Base-by-base conservation (phyloP, 108 stramenopile species). In the Nitzschia putrida region DNA sequence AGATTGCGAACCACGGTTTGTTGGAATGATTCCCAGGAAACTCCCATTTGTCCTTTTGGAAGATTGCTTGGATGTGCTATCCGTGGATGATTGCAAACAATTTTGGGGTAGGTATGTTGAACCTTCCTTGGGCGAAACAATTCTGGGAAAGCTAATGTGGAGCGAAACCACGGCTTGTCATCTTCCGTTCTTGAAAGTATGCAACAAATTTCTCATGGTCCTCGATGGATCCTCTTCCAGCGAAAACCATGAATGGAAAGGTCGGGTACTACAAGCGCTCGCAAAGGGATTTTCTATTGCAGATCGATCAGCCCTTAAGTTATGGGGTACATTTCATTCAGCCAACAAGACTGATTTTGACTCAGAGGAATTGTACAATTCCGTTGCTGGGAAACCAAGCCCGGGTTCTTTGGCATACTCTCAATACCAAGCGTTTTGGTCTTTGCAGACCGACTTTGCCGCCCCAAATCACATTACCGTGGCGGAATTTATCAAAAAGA, bases 401-500 rank as follows among this genome's bases (percentile, higher is more conserved):
- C 34, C 18, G n/a, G 40, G 38, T 25, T 21, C 45, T 14, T n/a
- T 82, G 23, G 72, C 77, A 40, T 90, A 88, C 71, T 73, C 60
- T 11, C 73, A 90, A 22, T 93, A 93, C 68, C 56, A 77, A 61
- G 80, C 84, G 14, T 90, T 93, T 73, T 93, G 92, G 92, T 81
- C 76, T 8, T 23, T 93, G 23, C 92, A 93, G 80, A 73, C 80
- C 57, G 84, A 86, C 18, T 89, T 93, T 72, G 69, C 87, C 21
- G 80, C 87, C 79, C 92, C 92, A 0, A 75, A 69, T 55, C 49
- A 41, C 22, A 76, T 85, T 25, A 39, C 63, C 7, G 83, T 82
- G 53, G 71, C 73, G 0, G 74, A 47, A 11, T 92, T 92, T 73
- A 56, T 86, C 0, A 54, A 67, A 37, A 79, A 84, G 26, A 55